Base-by-base conservation (phyloP, 805 yeast genomes). In the Cyberlindnera subsufficiens region DNA sequence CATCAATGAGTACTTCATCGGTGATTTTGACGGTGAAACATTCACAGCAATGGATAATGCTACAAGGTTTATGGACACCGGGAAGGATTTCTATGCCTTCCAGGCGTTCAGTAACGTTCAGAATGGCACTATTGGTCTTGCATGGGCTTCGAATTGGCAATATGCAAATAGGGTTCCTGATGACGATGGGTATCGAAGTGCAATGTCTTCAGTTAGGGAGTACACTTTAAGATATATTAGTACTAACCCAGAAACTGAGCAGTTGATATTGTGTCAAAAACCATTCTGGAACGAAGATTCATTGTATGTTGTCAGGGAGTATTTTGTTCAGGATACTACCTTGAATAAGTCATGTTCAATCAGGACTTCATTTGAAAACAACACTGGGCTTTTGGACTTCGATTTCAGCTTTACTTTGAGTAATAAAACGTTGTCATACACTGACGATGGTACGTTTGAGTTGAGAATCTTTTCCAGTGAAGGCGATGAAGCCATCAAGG, bases 131-230 rank as follows among this genome's bases (percentile, higher is more conserved):
- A 27, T 64, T n/a, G 68, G 68, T 20, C 44, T 67, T 34, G 71
- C 68, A 5, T 68, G 73, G 73, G 68, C 70, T 32, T 63, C 69
- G 32, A 67, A 67, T 50, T 68, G 73, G 73, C 68, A 66, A 49
- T 68, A 68, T 44, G 56, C 59, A 20, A 56, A 54, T 17, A 49
- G 48, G 15, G 66, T 60, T 16, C 72, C 73, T n/a, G 64, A 68
- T 11, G 46, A 43, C 6, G 51, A 56, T 20, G 45, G 42, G 8
- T 67, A 66, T 66, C 59, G 67, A 40, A 52, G 64, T 16, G 59
- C 68, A 3, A 62, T 66, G 68, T 54, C 69, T 1, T 42, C 62
- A 16, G 59, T 51, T n/a, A 56, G 67, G 42, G 59, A 59, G 39
- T 53, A 55, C 39, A 53, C 61, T 15, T 43, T 63, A 40, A 53